Conservation (phyloP, 176 grass and related monocot genomes). For the Carex parvula region DNA sequence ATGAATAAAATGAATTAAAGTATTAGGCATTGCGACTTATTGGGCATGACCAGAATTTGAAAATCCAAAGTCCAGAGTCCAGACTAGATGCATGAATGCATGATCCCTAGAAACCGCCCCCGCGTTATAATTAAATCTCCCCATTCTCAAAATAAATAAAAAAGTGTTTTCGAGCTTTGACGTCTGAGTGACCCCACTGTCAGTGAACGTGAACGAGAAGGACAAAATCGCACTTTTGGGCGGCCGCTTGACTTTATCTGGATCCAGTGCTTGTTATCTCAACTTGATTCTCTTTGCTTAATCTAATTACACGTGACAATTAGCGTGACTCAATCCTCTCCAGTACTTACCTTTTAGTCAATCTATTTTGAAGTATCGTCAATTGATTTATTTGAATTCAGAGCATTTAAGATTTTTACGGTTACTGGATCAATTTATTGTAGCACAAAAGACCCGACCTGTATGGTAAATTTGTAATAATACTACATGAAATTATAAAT, state of each 20-base stretch:
- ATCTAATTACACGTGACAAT: conserved; percentile 19
- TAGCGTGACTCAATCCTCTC: background rate
- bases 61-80: background rate
- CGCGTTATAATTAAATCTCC: conserved; percentile 2
- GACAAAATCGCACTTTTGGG: conserved; percentile 4
- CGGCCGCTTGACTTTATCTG: background rate
- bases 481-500: background rate
- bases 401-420: too few species aligned
- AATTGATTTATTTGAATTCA: background rate
- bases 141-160: too few species aligned
- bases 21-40: background rate
- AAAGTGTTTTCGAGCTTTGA: background rate
- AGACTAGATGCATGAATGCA: background rate
- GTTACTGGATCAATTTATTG: background rate
- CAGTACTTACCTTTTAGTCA: background rate
- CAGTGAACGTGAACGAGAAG: background rate
- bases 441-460: background rate
- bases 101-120: background rate
- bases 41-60: background rate
- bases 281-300: background rate
- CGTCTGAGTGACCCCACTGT: background rate
- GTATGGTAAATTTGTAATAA: background rate
- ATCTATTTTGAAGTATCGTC: too few species aligned
- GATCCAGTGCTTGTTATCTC: background rate
- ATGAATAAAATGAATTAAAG: background rate